Evolutionary conservation across 2,329 filamentous ascomycete species (phyloP).

Genomic region (Colletotrichum sansevieriae): DNA sequence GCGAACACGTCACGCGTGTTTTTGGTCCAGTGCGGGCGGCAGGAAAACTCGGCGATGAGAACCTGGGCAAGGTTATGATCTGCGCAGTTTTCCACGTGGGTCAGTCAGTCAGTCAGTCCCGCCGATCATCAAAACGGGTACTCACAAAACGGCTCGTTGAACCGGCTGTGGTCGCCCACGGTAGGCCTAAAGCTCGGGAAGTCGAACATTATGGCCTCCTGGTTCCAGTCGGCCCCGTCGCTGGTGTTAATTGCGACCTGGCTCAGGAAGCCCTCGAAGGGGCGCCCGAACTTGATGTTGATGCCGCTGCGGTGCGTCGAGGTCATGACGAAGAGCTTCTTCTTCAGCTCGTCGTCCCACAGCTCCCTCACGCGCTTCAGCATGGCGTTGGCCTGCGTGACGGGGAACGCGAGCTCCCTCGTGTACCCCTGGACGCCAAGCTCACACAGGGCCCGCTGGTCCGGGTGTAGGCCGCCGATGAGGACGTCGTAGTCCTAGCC

Average conservation of each 20-base stretch:
- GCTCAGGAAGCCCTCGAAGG: constrained; percentile 63
- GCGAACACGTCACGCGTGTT: constrained; percentile 63
- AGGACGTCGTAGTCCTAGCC: constrained; percentile 67
- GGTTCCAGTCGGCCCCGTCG: constrained; percentile 62
- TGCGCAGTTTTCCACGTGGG: constrained; percentile 32
- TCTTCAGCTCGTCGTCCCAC: constrained; percentile 60
- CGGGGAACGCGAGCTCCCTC: constrained; percentile 64
- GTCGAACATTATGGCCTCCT: constrained; percentile 67
- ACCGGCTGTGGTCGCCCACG: constrained; percentile 59
- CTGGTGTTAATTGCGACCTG: constrained; percentile 62
- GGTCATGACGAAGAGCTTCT: constrained; percentile 61
- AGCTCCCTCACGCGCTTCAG: constrained; percentile 61
- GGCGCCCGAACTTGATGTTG: constrained; percentile 65
- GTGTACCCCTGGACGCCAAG: constrained; percentile 61
- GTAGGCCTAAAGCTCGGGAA: constrained; percentile 63
- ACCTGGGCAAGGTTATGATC: constrained; percentile 60
- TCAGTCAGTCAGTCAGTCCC: too few species aligned
- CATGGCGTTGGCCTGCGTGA: constrained; percentile 63
- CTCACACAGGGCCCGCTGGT: constrained; percentile 64
- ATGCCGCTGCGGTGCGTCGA: constrained; percentile 65
- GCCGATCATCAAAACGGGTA: constrained; percentile 1
- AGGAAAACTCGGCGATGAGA: constrained; percentile 63
- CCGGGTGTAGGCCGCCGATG: constrained; percentile 64
- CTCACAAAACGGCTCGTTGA: constrained; percentile 65
- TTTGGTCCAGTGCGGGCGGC: constrained; percentile 67